These are phyloP conservation scores for Paramecium sonneborni DNA, from an alignment of 73 alveolate species.

Conservation along the genomic window DNA sequence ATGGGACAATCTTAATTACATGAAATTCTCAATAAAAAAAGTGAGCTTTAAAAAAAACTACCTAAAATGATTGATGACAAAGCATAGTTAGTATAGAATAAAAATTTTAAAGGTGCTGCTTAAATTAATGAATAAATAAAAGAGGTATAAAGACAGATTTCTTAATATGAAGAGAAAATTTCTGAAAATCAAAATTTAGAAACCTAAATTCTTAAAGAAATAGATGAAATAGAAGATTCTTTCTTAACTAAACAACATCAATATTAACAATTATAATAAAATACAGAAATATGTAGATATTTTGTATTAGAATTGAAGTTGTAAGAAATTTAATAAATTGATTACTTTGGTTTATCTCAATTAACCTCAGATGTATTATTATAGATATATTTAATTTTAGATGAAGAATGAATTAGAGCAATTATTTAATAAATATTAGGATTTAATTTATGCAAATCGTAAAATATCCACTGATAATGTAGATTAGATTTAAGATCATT, in stretches of 20 bases:
- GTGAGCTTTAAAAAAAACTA: background rate
- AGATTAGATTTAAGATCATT: background rate
- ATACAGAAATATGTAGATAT: slow-evolving; percentile 14
- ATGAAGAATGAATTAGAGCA: background rate
- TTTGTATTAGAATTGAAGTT: slow-evolving; percentile 41
- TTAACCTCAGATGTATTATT: background rate
- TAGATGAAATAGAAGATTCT: background rate
- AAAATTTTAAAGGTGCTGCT: slow-evolving; percentile 47
- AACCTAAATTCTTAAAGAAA: slow-evolving; percentile 12
- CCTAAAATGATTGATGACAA: slow-evolving; percentile 54
- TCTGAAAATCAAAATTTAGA: background rate
- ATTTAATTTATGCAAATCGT: background rate
- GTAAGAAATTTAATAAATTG: background rate
- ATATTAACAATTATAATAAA: background rate
- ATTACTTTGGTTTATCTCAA: background rate
- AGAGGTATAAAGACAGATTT: slow-evolving; percentile 22
- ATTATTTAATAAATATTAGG: background rate
- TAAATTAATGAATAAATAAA: slow-evolving; percentile 32
- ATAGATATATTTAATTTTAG: background rate
- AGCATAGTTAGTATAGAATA: background rate
- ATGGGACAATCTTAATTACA: slow-evolving; percentile 8
- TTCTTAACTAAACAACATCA: background rate
- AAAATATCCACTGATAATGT: background rate
- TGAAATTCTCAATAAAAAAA: slow-evolving; percentile 25
- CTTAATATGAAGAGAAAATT: slow-evolving; percentile 21